Evolutionary conservation across 2,329 filamentous ascomycete species (phyloP).

Genomic region (Xylariaceae sp.): DNA sequence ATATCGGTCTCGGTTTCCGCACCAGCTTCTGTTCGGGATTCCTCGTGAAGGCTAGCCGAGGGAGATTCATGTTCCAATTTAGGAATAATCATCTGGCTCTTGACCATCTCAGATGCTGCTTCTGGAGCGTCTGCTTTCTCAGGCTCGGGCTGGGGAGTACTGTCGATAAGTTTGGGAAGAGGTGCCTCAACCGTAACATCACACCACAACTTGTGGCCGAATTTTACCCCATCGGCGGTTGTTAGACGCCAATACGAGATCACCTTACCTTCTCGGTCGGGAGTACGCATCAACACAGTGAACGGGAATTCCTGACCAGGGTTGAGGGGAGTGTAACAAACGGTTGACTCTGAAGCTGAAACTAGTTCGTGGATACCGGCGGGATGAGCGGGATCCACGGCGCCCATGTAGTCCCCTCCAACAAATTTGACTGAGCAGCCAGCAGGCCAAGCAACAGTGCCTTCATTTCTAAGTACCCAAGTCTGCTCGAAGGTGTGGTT

Average conservation of each 20-base stretch:
- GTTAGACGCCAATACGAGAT: slow-evolving; percentile 98
- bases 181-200: slow-evolving; percentile 71
- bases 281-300: slow-evolving; percentile 82
- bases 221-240: slow-evolving; percentile 75
- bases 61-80: slow-evolving; percentile 95
- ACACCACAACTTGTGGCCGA: slow-evolving; percentile 95
- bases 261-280: slow-evolving; percentile 72
- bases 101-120: slow-evolving; percentile 24
- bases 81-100: slow-evolving; percentile 91
- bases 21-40: slow-evolving; percentile 59
- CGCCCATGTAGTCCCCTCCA: slow-evolving; percentile 95
- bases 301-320: slow-evolving; percentile 79
- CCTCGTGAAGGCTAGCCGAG: slow-evolving; percentile 74
- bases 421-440: slow-evolving; percentile 91
- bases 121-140: slow-evolving; percentile 21
- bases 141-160: slow-evolving; percentile 14
- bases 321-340: slow-evolving; percentile 68
- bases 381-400: slow-evolving; percentile 78
- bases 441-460: slow-evolving; percentile 77
- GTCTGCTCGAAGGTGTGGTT: slow-evolving; percentile 82
- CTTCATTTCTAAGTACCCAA: slow-evolving; percentile 88
- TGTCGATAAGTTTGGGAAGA: slow-evolving; percentile 66
- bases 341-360: slow-evolving; percentile 80
- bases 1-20: slow-evolving; percentile 43
- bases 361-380: slow-evolving; percentile 77